Evolutionary conservation across 805 yeast genomes (phyloP).

Genomic region (Candida krabiensis): DNA sequence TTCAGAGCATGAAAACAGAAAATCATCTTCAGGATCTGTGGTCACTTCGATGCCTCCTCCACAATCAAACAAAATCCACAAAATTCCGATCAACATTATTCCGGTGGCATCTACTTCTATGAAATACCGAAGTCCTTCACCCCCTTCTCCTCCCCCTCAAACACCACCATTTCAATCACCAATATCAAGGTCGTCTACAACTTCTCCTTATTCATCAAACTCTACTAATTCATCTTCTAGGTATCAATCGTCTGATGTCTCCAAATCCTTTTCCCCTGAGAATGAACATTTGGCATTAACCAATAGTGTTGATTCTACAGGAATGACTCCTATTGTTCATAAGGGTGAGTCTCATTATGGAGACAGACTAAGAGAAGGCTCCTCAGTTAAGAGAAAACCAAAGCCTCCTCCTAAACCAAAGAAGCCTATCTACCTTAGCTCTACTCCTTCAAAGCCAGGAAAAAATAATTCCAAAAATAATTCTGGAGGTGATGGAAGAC

Average conservation of each 20-base stretch:
- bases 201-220: slow-evolving; percentile 11
- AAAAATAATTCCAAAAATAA: slow-evolving; percentile 2
- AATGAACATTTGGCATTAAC: slow-evolving; percentile 11
- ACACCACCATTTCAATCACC: slow-evolving; percentile 20
- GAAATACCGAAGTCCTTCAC: slow-evolving; percentile 14
- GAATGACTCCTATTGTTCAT: slow-evolving; percentile 5
- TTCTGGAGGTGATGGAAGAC: slow-evolving; percentile 7
- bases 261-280: slow-evolving; percentile 7
- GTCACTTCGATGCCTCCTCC: slow-evolving; percentile 19
- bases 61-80: slow-evolving; percentile 17
- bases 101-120: slow-evolving; percentile 12
- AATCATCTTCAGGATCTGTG: background rate
- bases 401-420: slow-evolving; percentile 62
- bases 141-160: slow-evolving; percentile 30
- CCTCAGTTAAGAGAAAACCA: slow-evolving; percentile 17
- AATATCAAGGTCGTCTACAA: slow-evolving; percentile 7
- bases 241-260: slow-evolving; percentile 5
- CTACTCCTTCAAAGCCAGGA: slow-evolving; percentile 24
- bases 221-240: slow-evolving; percentile 11
- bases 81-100: slow-evolving; percentile 17
- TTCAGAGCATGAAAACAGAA: background rate
- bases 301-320: slow-evolving; percentile 11
- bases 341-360: no score
- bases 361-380: background rate
- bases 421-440: slow-evolving; percentile 57